phyloP scores from a whole-genome alignment of 2,329 filamentous ascomycete species.

The Xylariaceae sp. region DNA sequence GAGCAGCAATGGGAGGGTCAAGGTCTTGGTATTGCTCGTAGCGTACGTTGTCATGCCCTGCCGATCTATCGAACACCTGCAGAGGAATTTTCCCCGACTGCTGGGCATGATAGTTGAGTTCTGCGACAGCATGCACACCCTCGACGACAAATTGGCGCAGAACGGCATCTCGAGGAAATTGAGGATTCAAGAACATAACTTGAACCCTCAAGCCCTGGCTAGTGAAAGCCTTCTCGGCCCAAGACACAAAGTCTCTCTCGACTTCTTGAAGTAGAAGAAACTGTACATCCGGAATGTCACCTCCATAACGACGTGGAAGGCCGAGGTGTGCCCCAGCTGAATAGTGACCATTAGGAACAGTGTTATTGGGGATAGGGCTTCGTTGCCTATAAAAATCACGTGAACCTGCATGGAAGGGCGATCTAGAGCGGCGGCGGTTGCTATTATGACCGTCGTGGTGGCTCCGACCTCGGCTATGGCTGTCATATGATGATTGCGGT shows the following conservation, averaged over 20 bases:
- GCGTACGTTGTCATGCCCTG: constrained; percentile 69
- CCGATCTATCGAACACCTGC: constrained; percentile 80
- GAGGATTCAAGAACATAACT: constrained; percentile 74
- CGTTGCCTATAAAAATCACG: constrained; percentile 59
- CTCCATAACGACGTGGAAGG: constrained; percentile 69
- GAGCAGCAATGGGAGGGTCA: constrained; percentile 73
- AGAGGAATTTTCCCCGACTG: constrained; percentile 71
- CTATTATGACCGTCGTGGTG: constrained; percentile 39
- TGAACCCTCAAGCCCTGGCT: constrained; percentile 71
- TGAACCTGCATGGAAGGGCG: constrained; percentile 50
- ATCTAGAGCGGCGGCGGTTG: constrained; percentile 65
- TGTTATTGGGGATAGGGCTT: constrained; percentile 63
- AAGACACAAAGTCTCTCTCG: constrained; percentile 74
- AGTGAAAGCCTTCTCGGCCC: constrained; percentile 75
- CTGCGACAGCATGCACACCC: constrained; percentile 81
- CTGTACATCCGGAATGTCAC: constrained; percentile 84
- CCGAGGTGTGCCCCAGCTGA: constrained; percentile 59
- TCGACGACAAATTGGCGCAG: constrained; percentile 83
- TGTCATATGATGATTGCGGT: constrained; percentile 33
- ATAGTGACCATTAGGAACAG: constrained; percentile 58
- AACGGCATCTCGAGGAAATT: constrained; percentile 74
- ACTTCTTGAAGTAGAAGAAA: constrained; percentile 79
- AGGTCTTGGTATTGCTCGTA: constrained; percentile 88
- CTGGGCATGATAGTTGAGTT: constrained; percentile 70
- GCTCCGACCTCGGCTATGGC: constrained; percentile 34